A percentile compares a stretch with the other conserved stretches of the same genome.
These are phyloP conservation scores for Aureobasidium lini DNA, from an alignment of 2,329 filamentous ascomycete genomes.

Conservation along the genomic window DNA sequence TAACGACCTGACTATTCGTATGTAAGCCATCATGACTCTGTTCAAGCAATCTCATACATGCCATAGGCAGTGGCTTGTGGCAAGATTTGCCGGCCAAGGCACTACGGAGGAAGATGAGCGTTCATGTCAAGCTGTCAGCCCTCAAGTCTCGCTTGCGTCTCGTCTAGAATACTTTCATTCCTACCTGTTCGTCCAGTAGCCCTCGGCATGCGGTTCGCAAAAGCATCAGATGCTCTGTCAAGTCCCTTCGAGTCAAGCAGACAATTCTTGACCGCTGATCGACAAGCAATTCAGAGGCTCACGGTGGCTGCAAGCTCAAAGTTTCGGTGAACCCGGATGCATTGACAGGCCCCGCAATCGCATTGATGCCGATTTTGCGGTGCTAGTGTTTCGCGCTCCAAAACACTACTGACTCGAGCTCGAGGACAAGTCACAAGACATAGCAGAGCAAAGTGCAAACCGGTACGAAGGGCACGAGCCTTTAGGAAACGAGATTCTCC, in stretches of 20 bases:
- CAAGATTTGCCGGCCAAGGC: conserved; percentile 7
- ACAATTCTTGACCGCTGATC: not conserved
- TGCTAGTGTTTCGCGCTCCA: conserved; percentile 11
- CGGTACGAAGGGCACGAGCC: conserved; percentile 5
- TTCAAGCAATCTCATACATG: not conserved
- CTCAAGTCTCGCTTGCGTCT: not conserved
- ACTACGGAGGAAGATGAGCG: conserved; percentile 2
- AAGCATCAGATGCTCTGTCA: not conserved
- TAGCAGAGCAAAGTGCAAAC: not conserved
- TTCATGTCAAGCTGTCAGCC: conserved; percentile 5
- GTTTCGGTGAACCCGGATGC: conserved; percentile 4
- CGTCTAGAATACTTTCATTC: not conserved
- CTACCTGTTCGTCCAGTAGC: not conserved
- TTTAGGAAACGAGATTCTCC: not conserved
- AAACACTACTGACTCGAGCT: conserved; percentile 4
- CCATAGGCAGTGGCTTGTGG: conserved; percentile 2
- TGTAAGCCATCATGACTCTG: not conserved
- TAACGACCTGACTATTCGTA: not conserved
- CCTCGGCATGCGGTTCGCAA: not conserved
- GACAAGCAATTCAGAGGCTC: not conserved
- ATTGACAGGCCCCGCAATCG: conserved; percentile 12
- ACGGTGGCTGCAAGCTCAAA: not conserved
- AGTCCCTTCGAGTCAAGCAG: not conserved
- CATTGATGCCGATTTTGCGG: not conserved
- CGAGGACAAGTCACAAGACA: not conserved